Base-by-base conservation (phyloP, 805 yeast species). In the Cyberlindnera mycetangii region DNA sequence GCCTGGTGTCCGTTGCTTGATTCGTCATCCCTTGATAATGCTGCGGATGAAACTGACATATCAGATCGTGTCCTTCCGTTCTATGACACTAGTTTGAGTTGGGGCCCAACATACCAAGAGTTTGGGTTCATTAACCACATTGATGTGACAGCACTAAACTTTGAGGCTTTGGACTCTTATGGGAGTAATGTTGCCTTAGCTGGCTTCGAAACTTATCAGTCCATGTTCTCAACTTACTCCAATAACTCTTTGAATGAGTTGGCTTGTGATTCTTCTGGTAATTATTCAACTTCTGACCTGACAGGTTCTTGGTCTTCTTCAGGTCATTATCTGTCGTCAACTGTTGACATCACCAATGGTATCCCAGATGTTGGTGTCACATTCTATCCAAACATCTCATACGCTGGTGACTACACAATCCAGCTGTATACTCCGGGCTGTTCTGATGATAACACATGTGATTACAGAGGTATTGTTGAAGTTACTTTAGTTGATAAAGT, bases 381-480 rank as follows among this genome's bases (percentile, higher is more conserved):
- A 1, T 81, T 83, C 57, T 71, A 73, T 45, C 88, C 96, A 9
- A 83, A 83, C 52, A 76, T 89, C 16, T 70, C 85, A 0, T 75
- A 78, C 50, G 71, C 87, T 0, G 97, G 97, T 9, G 71, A 79
- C 47, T 93, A 89, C 62, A 70, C 87, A 0, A 71, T 93, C 19
- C 68, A 78, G 41, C 55, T 90, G 39, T 83, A 78, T 55, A 93
- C 99, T 0, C 97, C 97, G 0, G 98, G 98, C 0, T 93, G 99
- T 67, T 42, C 62, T 1, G 60, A 54, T 4, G 96, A 86, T 59
- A 64, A 68, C 39, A 74, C 93, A 0, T 93, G 99, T 65, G 53
- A 60, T 18, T 47, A 67, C 17, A 75, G 99, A 59, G 92, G 95
- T 10, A 74, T 78, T 20, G 92, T 87, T 4, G 87, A 87, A 54